Evolutionary conservation across 352 stramenopile species (phyloP).

Genomic region (Pythium phragmiticola): DNA sequence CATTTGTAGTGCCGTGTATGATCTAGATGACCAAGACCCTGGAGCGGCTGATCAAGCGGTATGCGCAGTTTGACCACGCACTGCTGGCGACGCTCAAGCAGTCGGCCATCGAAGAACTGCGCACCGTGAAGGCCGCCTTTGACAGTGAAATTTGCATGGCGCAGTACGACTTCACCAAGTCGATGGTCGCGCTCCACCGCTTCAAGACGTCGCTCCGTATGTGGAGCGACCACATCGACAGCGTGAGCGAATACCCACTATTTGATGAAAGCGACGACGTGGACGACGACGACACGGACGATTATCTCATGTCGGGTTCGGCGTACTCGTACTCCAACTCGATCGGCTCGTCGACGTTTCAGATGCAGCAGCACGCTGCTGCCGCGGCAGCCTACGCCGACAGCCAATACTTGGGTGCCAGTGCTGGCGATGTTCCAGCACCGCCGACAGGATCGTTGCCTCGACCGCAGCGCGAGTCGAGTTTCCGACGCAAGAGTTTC

Average conservation of each 20-base stretch:
- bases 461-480: constrained; percentile 24
- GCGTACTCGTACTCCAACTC: constrained; percentile 65
- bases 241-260: constrained; percentile 71
- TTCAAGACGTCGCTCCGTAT: constrained; percentile 62
- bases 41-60: constrained; percentile 50
- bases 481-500: constrained; percentile 25
- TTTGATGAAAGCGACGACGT: constrained; percentile 54
- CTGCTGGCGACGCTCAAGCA: constrained; percentile 67
- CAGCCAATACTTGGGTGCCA: constrained; percentile 1
- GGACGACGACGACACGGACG: constrained; percentile 32
- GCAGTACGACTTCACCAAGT: constrained; percentile 78
- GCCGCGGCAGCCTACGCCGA: background rate
- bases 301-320: constrained; percentile 57
- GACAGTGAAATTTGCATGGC: constrained; percentile 64
- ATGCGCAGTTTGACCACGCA: constrained; percentile 67
- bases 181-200: constrained; percentile 68
- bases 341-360: constrained; percentile 15
- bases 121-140: constrained; percentile 60
- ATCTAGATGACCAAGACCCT: constrained; percentile 37
- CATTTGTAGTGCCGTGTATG: background rate
- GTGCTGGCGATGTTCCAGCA: background rate
- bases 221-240: constrained; percentile 83
- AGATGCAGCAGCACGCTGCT: constrained; percentile 22
- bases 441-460: constrained; percentile 13
- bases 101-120: constrained; percentile 71